These are phyloP conservation scores for Albatrellus ellisii DNA, from an alignment of 768 basidiomycete genomes.

Conservation along the genomic window DNA sequence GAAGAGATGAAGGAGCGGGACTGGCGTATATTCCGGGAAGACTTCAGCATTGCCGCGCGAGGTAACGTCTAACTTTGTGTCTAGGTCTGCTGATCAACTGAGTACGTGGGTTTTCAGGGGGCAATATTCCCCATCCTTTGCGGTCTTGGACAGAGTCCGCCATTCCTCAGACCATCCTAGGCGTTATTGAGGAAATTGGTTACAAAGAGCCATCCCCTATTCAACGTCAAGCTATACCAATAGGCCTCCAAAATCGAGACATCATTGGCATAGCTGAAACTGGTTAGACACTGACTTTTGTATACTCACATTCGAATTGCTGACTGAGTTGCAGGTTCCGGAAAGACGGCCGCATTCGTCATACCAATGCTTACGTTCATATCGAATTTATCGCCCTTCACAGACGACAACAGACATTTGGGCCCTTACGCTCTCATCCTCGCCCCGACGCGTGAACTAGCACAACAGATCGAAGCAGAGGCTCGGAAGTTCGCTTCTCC, in stretches of 20 bases:
- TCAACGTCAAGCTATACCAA: conserved; percentile 98
- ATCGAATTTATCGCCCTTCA: conserved; percentile 67
- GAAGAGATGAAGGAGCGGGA: conserved; percentile 94
- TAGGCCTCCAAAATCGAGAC: conserved; percentile 91
- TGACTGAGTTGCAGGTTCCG: conserved; percentile 53
- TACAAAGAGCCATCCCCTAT: conserved; percentile 97
- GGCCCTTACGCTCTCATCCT: conserved; percentile 91
- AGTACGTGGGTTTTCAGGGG: conserved; percentile 40
- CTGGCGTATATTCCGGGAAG: conserved; percentile 98
- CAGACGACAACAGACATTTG: conserved; percentile 86
- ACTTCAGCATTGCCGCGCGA: conserved; percentile 90
- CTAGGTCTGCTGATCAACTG: conserved; percentile 2
- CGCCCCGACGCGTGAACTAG: conserved; percentile 91
- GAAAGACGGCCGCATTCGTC: conserved; percentile 97
- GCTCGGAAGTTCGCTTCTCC: conserved; percentile 85
- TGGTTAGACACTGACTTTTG: conserved; percentile 33
- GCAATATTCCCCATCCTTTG: conserved; percentile 85
- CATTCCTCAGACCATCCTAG: conserved; percentile 69
- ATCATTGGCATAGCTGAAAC: conserved; percentile 99
- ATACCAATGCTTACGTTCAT: conserved; percentile 98
- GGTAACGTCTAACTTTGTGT: conserved; percentile 32
- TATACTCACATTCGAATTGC: neutral
- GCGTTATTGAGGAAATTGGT: conserved; percentile 81
- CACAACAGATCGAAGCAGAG: conserved; percentile 93
- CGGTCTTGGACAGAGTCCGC: conserved; percentile 84